Conservation (phyloP, 352 stramenopile genomes). For the Pythium volutum region DNA sequence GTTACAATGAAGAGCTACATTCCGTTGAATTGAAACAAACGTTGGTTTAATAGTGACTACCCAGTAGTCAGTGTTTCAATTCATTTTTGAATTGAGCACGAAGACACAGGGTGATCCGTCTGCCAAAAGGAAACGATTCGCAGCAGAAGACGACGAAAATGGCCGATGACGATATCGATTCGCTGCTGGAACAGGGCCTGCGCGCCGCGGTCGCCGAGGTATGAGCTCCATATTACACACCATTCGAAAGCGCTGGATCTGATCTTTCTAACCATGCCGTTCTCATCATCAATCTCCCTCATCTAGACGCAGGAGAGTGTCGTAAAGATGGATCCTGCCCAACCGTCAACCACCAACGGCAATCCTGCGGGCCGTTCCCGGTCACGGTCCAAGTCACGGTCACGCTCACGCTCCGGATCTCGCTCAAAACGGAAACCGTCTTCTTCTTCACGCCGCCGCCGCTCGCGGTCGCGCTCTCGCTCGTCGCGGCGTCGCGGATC, state of each 20-base stretch:
- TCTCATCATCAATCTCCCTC: slow-evolving; percentile 5
- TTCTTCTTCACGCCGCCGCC: slow-evolving; percentile 23
- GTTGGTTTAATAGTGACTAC: slow-evolving; percentile 5
- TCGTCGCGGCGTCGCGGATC: slow-evolving; percentile 33
- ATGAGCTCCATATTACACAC: not conserved
- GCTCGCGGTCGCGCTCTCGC: slow-evolving; percentile 15
- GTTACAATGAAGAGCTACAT: not conserved
- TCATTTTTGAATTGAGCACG: slow-evolving; percentile 2
- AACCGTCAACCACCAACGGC: not conserved
- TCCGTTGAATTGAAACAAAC: not conserved
- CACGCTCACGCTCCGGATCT: slow-evolving; percentile 19
- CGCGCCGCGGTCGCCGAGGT: slow-evolving; percentile 46
- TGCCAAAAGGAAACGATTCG: slow-evolving; percentile 2
- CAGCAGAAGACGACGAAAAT: slow-evolving; percentile 4
- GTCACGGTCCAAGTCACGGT: not conserved
- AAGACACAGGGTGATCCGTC: not conserved
- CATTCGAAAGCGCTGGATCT: not conserved
- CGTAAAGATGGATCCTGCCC: not conserved
- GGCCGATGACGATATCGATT: slow-evolving; percentile 80
- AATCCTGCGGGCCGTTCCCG: slow-evolving; percentile 2
- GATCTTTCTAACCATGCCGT: slow-evolving; percentile 7
- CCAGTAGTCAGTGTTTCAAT: slow-evolving; percentile 6
- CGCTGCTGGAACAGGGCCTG: slow-evolving; percentile 75
- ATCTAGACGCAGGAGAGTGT: slow-evolving; percentile 27
- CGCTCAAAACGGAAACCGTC: slow-evolving; percentile 18